phyloP scores from a whole-genome alignment of 2,329 filamentous ascomycete genomes.

The Botrytis aclada region DNA sequence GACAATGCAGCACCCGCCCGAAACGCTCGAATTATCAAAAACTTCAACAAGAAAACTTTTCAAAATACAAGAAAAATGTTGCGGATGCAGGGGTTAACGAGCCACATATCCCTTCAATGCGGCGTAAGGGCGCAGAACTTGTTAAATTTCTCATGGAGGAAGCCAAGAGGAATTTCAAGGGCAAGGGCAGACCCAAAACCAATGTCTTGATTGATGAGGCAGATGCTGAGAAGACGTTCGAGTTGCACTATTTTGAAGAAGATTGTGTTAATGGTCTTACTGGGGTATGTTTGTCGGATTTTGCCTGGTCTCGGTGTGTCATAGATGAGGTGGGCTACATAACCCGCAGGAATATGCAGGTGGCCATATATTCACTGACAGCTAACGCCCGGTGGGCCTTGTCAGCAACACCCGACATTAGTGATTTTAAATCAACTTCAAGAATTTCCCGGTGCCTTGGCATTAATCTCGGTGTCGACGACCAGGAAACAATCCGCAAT shows the following conservation, averaged over 20 bases:
- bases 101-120: neutral
- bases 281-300: neutral
- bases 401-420: slow-evolving; percentile 5
- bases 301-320: neutral
- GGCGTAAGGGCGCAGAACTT: neutral
- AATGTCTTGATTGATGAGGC: neutral
- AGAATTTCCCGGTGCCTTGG: slow-evolving; percentile 4
- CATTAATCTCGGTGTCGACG: slow-evolving; percentile 1
- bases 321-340: slow-evolving; percentile 4
- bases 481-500: neutral
- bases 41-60: neutral
- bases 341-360: neutral
- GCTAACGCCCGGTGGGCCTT: slow-evolving; percentile 12
- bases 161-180: neutral
- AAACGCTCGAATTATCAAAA: neutral
- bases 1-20: neutral
- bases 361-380: neutral
- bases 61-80: neutral
- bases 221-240: neutral
- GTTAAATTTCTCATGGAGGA: neutral
- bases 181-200: neutral
- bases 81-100: neutral
- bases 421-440: neutral
- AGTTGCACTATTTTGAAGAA: neutral
- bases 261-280: neutral